Percentiles rank a stretch among this genome's conserved stretches.
phyloP scores from a whole-genome alignment of 1,284 basidiomycete species.

The Rhodofomes roseus region DNA sequence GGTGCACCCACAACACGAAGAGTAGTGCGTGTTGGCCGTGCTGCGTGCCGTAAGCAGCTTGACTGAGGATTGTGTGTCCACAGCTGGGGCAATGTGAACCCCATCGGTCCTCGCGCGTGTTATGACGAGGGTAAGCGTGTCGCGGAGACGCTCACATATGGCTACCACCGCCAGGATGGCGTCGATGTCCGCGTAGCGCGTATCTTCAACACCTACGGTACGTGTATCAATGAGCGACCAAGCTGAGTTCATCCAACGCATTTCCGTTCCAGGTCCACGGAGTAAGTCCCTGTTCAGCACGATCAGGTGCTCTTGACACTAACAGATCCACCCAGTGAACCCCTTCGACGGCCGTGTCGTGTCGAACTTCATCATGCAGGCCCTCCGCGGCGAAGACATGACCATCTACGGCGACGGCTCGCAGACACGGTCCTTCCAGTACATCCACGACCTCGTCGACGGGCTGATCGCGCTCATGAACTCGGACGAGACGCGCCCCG shows the following conservation, averaged over 20 bases:
- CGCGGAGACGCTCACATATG: slow-evolving; percentile 92
- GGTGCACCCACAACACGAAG: slow-evolving; percentile 93
- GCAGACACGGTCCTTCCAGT: slow-evolving; percentile 97
- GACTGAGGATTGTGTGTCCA: not conserved
- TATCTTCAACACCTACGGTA: slow-evolving; percentile 91
- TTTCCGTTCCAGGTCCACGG: slow-evolving; percentile 48
- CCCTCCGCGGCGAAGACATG: slow-evolving; percentile 91
- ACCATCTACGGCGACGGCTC: slow-evolving; percentile 96
- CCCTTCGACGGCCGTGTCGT: slow-evolving; percentile 95
- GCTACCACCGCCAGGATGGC: slow-evolving; percentile 89
- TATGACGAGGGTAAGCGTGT: slow-evolving; percentile 99
- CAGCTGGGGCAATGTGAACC: slow-evolving; percentile 98
- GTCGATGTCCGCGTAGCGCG: slow-evolving; percentile 95
- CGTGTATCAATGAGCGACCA: no score
- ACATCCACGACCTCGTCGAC: slow-evolving; percentile 80
- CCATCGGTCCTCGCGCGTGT: slow-evolving; percentile 94
- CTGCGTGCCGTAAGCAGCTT: slow-evolving; percentile 5
- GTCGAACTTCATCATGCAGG: slow-evolving; percentile 97
- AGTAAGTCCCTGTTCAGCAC: slow-evolving; percentile 32
- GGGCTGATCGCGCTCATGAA: slow-evolving; percentile 92
- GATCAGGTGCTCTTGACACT: not conserved
- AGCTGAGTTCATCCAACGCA: no score
- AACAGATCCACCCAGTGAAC: slow-evolving; percentile 65
- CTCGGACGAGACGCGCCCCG: slow-evolving; percentile 84
- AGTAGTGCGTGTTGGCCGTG: slow-evolving; percentile 62